Evolutionary conservation across 768 basidiomycete species (phyloP).

Genomic region (Leccinum rimulosum): DNA sequence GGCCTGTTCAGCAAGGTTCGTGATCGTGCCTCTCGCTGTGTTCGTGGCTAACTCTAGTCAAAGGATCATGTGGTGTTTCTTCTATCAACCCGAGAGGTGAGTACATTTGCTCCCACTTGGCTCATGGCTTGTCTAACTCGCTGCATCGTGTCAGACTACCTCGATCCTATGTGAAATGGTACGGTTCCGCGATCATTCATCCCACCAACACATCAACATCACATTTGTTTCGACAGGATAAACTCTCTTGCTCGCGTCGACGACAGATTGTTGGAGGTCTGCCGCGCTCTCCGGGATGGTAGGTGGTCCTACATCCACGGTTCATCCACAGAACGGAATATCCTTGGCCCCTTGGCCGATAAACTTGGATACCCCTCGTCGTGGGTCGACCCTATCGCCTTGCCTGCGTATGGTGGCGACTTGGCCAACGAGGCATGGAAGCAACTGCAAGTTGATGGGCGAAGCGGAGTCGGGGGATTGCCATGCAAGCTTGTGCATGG

Average conservation of each 20-base stretch:
- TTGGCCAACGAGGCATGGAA: slow-evolving; percentile 55
- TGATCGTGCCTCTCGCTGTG: neutral
- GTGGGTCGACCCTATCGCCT: slow-evolving; percentile 59
- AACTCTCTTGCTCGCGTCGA: slow-evolving; percentile 67
- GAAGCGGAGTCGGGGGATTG: slow-evolving; percentile 61
- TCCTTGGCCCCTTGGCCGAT: slow-evolving; percentile 45
- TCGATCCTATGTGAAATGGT: slow-evolving; percentile 60
- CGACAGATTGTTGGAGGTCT: slow-evolving; percentile 48
- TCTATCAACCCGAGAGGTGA: slow-evolving; percentile 72
- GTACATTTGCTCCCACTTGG: slow-evolving; percentile 1
- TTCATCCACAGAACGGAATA: slow-evolving; percentile 36
- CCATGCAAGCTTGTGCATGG: slow-evolving; percentile 78
- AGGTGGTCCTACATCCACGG: slow-evolving; percentile 59
- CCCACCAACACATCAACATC: neutral
- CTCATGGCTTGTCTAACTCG: neutral
- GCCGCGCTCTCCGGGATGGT: slow-evolving; percentile 53
- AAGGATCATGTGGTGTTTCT: slow-evolving; percentile 90
- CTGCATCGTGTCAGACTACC: slow-evolving; percentile 34
- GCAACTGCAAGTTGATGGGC: slow-evolving; percentile 47
- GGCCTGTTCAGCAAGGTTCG: slow-evolving; percentile 73
- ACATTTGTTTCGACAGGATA: slow-evolving; percentile 44
- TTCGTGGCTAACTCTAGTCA: neutral
- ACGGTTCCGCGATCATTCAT: neutral
- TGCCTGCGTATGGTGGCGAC: slow-evolving; percentile 64
- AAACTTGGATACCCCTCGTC: slow-evolving; percentile 56